Conservation (phyloP, 176 grass and related monocot species). For the Chloris gayana region DNA sequence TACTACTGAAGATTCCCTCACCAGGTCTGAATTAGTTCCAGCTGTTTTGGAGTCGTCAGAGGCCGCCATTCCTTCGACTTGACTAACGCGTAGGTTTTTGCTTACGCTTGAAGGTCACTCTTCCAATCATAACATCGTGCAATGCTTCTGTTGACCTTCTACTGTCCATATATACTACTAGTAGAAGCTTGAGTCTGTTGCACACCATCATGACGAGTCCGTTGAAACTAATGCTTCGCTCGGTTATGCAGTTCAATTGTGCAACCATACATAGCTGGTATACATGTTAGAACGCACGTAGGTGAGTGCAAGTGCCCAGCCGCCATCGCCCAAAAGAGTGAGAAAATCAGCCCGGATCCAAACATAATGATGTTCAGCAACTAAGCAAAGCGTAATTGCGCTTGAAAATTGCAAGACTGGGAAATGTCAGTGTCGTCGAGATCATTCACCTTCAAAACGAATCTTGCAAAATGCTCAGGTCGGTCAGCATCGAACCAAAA, state of each 20-base stretch:
- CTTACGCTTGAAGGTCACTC: conserved; percentile 35
- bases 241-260: not conserved
- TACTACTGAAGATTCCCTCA: not conserved
- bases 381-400: not conserved
- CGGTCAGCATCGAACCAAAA: not conserved
- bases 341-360: not conserved
- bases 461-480: not conserved
- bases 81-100: conserved; percentile 24
- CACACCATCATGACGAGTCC: not conserved
- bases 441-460: not conserved
- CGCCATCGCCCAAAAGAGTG: not conserved
- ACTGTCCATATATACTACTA: not conserved
- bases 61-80: not conserved
- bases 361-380: not conserved
- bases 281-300: not conserved
- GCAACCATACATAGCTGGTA: not conserved
- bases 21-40: not conserved
- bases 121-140: conserved; percentile 21
- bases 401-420: not conserved
- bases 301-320: not conserved
- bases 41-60: not conserved
- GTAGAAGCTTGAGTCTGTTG: not conserved
- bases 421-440: not conserved
- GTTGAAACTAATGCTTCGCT: not conserved
- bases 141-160: conserved; percentile 29